These are phyloP conservation scores for Pythium insidiosum DNA, from an alignment of 352 stramenopile species.

Conservation along the genomic window DNA sequence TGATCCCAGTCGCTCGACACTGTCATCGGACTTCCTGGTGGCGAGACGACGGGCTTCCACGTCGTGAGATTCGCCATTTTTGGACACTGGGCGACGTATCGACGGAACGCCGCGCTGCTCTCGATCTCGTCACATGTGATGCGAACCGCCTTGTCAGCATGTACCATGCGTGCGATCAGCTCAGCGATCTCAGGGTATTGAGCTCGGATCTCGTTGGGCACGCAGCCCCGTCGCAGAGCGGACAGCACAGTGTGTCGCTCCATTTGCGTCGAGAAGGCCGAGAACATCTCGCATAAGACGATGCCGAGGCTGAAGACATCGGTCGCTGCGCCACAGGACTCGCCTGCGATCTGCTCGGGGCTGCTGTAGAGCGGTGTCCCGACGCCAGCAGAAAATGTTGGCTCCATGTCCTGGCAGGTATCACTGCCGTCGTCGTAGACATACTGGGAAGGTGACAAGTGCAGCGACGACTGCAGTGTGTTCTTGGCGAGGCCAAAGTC, in stretches of 20 bases:
- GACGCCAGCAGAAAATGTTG: conserved; percentile 57
- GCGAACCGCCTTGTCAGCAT: conserved; percentile 25
- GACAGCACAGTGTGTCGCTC: conserved; percentile 55
- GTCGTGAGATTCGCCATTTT: background rate
- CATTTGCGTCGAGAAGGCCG: conserved; percentile 71
- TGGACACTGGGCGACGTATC: conserved; percentile 2
- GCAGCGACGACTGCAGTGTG: conserved; percentile 43
- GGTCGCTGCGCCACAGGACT: conserved; percentile 34
- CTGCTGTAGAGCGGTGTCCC: conserved; percentile 72
- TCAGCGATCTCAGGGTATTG: conserved; percentile 34
- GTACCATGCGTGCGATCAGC: conserved; percentile 44
- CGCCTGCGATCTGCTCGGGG: conserved; percentile 49
- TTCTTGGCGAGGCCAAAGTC: conserved; percentile 80
- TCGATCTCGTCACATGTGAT: conserved; percentile 49
- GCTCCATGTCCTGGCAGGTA: conserved; percentile 13
- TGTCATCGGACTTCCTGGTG: too few relatives aligned
- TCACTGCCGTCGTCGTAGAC: conserved; percentile 26
- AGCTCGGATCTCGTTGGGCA: conserved; percentile 22
- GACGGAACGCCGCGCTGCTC: conserved; percentile 1
- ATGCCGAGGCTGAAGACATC: conserved; percentile 74
- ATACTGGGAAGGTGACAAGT: conserved; percentile 46
- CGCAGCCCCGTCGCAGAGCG: conserved; percentile 26
- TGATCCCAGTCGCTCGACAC: too few relatives aligned
- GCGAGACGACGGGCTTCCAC: background rate
- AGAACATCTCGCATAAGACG: conserved; percentile 70